Base-by-base conservation (phyloP, 2,329 filamentous ascomycete genomes). In the Ophiostoma sp. region DNA sequence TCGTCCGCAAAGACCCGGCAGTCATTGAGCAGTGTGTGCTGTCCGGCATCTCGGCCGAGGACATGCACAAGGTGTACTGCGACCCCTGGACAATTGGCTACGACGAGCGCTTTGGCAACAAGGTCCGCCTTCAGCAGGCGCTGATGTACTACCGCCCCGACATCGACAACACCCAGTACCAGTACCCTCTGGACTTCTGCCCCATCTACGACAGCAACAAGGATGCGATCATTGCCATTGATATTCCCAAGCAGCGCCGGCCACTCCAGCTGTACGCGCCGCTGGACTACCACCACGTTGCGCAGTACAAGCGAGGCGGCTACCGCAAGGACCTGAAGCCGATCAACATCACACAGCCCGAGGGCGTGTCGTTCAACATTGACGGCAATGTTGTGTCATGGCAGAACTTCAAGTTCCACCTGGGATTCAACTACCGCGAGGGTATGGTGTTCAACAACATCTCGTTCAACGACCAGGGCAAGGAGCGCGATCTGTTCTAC, bases 51-150 rank as follows among this genome's bases (percentile, higher is more conserved):
- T 87, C 92, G 15, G 85, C 84, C 70, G 85, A 91, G 74, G 91
- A 96, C 72, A 97, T 97, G 94, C 83, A 95, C 83, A 97, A 97
- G 80, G 92, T 97, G 67, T 97, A 96, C 82, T 96, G 93, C 79
- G 94, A 97, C 78, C 93, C 92, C 13, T 97, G 94, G 94, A 96
- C 94, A 0, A 96, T 97, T 79, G 94, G 94, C 67, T 96, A 93
- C 77, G 94, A 97, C 76, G 92, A 96, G 81, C 89, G 94, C 64
- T 95, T 93, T 76, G 94, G 93, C 72, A 94, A 82, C 77, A 83
- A 83, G 62, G 84, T 92, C 62, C 89, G 94, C 69, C 86, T 97
- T 4, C 94, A 97, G 80, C 94, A 97, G 80, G 94, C 93, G 1
- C 83, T 97, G 69, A 96, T 97, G 93, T 97, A 97, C 83, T 97